Evolutionary conservation across 768 basidiomycete species (phyloP), one percentile per base, ranked within the genome.

Genomic region (Boletus rex-veris): DNA sequence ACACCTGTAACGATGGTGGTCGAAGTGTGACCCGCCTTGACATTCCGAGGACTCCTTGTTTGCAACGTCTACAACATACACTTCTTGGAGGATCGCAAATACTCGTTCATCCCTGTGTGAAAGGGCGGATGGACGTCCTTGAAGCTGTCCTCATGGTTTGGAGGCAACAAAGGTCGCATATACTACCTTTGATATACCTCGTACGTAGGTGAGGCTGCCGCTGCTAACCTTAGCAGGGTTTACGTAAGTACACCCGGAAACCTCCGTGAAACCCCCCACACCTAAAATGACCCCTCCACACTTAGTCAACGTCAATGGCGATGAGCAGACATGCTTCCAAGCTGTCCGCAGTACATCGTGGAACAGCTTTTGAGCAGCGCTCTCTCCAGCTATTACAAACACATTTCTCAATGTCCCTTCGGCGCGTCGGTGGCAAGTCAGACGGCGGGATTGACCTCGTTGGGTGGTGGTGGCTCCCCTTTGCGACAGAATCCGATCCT

Each of bases 381-480:
- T 84, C 86, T 0, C 77, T 86, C 26, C 66, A 70, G 9, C 62
- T 91, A 6, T 77, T 93, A 5, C 80, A 82, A 36, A 67, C 78
- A 3, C 69, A 81, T 43, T 73, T 95, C 45, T 90, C 87, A 35
- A 97, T 96, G 93, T 78, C 84, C 2, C 77, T 95, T 5, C 76
- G 72, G 43, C 82, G 84, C 47, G 84, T 94, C 15, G 93, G 93
- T 5, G 92, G 93, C n/a, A 83, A 78, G 62, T 78, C 82, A n/a
- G 94, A 96, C 66, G 92, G 93, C 5, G 94, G 94, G 0, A 75
- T 97, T 40, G 94, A 97, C 70, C 75, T 96, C 19, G 67, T 86
- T 49, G 94, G 94, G 15, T 95, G 92, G 91, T 96, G 94, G 94
- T 92, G 86, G 86, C 73, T 96, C 5, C 92, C 89, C 26, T 44